Conservation (phyloP, 495 filamentous ascomycete genomes). For the Immersiella caudata region DNA sequence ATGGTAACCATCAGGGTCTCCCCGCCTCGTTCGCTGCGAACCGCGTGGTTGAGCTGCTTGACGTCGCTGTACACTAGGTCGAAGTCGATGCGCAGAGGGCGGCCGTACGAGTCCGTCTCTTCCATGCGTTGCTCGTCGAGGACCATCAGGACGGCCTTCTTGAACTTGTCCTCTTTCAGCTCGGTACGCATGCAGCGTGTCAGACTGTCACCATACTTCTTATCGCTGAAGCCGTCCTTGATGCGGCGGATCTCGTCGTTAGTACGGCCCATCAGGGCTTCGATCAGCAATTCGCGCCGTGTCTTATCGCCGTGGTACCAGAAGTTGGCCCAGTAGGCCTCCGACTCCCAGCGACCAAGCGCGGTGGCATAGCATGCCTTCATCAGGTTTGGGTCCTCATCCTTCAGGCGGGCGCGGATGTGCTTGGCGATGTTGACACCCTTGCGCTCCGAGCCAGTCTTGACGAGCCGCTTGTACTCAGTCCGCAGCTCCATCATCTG, state of each 20-base stretch:
- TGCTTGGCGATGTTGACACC: conserved; percentile 97
- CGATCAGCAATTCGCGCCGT: conserved; percentile 85
- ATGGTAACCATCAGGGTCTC: conserved; percentile 91
- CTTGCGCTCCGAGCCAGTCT: conserved; percentile 66
- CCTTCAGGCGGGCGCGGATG: conserved; percentile 78
- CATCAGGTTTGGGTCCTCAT: conserved; percentile 66
- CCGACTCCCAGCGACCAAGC: conserved; percentile 87
- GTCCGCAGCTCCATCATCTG: conserved; percentile 79
- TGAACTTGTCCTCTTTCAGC: conserved; percentile 92
- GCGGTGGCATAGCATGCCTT: conserved; percentile 90
- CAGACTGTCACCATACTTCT: conserved; percentile 84
- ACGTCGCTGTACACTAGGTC: conserved; percentile 72
- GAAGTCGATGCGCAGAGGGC: conserved; percentile 42
- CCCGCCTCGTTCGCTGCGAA: conserved; percentile 76
- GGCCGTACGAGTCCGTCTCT: conserved; percentile 60
- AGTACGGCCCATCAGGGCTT: conserved; percentile 83
- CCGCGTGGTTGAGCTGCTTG: conserved; percentile 66
- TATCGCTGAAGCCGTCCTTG: conserved; percentile 90
- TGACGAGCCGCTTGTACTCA: conserved; percentile 90
- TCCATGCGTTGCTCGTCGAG: conserved; percentile 83
- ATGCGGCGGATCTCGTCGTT: conserved; percentile 87
- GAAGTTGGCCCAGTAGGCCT: conserved; percentile 98
- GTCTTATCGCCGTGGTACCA: conserved; percentile 93
- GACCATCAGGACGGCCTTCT: conserved; percentile 81
- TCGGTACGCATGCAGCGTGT: conserved; percentile 87